Evolutionary conservation across 176 grass and related monocot species (phyloP).

Genomic region (Zea mays): DNA sequence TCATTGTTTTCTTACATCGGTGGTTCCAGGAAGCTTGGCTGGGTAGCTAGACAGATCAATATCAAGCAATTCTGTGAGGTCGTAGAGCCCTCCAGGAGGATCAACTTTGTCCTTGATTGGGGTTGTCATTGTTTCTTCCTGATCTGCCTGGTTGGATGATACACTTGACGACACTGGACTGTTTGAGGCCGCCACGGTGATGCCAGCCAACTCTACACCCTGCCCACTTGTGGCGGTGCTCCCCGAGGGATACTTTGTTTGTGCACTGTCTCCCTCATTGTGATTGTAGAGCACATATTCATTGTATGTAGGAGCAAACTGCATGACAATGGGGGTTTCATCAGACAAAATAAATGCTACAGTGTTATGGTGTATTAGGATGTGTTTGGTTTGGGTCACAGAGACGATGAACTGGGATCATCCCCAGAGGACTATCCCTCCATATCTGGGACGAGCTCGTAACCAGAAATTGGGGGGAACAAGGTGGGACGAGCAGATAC

Average conservation of each 20-base stretch:
- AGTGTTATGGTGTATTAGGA: neutral
- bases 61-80: slow-evolving; percentile 63
- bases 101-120: slow-evolving; percentile 73
- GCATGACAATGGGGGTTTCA: slow-evolving; percentile 11
- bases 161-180: slow-evolving; percentile 41
- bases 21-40: slow-evolving; percentile 61
- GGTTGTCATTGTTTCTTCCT: slow-evolving; percentile 86
- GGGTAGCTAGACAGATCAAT: slow-evolving; percentile 77
- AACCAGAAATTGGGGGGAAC: too few species aligned
- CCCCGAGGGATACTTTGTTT: slow-evolving; percentile 68
- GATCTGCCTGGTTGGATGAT: slow-evolving; percentile 49
- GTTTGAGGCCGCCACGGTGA: slow-evolving; percentile 42
- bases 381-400: too few species aligned
- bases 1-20: slow-evolving; percentile 69
- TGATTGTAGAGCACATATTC: slow-evolving; percentile 97
- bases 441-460: too few species aligned
- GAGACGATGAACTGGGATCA: too few species aligned
- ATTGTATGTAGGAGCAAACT: slow-evolving; percentile 98
- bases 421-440: too few species aligned
- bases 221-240: slow-evolving; percentile 51
- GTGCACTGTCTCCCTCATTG: slow-evolving; percentile 58
- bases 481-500: too few species aligned
- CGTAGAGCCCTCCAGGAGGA: slow-evolving; percentile 60
- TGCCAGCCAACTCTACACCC: slow-evolving; percentile 69
- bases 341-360: slow-evolving; percentile 19